phyloP scores from a whole-genome alignment of 108 stramenopile species.

The Chaetoceros tenuissimus region DNA sequence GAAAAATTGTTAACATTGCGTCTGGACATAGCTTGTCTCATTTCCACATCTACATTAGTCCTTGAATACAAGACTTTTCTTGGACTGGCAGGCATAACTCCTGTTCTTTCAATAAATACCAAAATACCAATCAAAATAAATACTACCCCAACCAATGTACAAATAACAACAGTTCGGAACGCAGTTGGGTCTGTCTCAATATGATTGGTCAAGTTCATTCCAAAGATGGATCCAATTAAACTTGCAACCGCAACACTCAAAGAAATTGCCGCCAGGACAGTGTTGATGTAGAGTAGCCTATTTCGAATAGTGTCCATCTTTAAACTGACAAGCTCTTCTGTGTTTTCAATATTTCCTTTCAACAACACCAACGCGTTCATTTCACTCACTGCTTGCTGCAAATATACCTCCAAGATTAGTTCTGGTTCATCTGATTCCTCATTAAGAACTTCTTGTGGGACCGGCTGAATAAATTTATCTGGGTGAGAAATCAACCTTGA shows the following conservation, averaged over 20 bases:
- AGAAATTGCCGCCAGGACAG: slow-evolving; percentile 51
- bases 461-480: slow-evolving; percentile 78
- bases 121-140: slow-evolving; percentile 10
- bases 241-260: slow-evolving; percentile 44
- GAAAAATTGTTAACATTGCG: too few relatives aligned
- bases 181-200: slow-evolving; percentile 37
- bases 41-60: too few relatives aligned
- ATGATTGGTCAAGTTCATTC: slow-evolving; percentile 73
- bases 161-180: slow-evolving; percentile 32
- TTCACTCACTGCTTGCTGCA: slow-evolving; percentile 57
- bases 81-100: neutral
- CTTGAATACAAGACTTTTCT: neutral
- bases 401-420: slow-evolving; percentile 70
- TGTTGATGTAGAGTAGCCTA: slow-evolving; percentile 67
- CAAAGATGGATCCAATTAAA: slow-evolving; percentile 68
- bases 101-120: slow-evolving; percentile 1
- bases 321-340: slow-evolving; percentile 66
- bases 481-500: slow-evolving; percentile 72
- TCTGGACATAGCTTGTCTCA: too few relatives aligned
- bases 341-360: slow-evolving; percentile 63
- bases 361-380: slow-evolving; percentile 63
- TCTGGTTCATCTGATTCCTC: slow-evolving; percentile 88
- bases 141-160: slow-evolving; percentile 16
- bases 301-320: slow-evolving; percentile 67
- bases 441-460: slow-evolving; percentile 52